Conservation (phyloP, 2,329 filamentous ascomycete genomes). For the Fusarium albosuccineum region DNA sequence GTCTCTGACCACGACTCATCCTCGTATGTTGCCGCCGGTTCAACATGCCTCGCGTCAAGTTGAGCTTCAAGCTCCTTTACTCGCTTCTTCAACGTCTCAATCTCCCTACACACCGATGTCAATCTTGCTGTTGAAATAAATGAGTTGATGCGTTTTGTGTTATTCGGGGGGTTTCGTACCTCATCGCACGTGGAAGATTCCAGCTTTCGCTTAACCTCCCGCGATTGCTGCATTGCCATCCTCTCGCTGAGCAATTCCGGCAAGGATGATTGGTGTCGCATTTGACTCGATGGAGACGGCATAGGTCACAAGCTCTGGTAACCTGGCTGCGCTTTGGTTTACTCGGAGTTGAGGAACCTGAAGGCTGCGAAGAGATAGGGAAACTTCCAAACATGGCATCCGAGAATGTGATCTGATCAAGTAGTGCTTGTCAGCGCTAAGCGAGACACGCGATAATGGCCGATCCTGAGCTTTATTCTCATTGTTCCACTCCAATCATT, state of each 20-base stretch:
- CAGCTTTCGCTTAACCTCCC: background rate
- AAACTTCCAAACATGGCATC: background rate
- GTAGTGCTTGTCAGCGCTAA: background rate
- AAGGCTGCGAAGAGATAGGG: background rate
- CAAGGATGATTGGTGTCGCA: background rate
- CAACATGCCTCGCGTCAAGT: background rate
- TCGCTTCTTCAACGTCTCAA: background rate
- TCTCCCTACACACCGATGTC: background rate
- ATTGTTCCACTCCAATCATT: too few species aligned
- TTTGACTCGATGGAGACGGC: background rate
- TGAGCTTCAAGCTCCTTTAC: slow-evolving; percentile 2
- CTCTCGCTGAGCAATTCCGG: background rate
- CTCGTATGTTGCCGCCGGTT: background rate
- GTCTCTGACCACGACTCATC: background rate
- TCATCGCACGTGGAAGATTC: slow-evolving; percentile 1
- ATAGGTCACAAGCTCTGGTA: background rate
- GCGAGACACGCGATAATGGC: background rate
- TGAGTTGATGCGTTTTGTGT: background rate
- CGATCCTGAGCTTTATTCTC: too few species aligned
- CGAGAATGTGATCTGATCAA: background rate
- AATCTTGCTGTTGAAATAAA: background rate
- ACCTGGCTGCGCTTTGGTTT: background rate
- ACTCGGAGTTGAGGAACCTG: background rate
- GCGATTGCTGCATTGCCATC: background rate
- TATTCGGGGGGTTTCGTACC: background rate